These are phyloP conservation scores for Smittium mucronatum DNA, from an alignment of 371 early-diverging fungal species.

Conservation along the genomic window DNA sequence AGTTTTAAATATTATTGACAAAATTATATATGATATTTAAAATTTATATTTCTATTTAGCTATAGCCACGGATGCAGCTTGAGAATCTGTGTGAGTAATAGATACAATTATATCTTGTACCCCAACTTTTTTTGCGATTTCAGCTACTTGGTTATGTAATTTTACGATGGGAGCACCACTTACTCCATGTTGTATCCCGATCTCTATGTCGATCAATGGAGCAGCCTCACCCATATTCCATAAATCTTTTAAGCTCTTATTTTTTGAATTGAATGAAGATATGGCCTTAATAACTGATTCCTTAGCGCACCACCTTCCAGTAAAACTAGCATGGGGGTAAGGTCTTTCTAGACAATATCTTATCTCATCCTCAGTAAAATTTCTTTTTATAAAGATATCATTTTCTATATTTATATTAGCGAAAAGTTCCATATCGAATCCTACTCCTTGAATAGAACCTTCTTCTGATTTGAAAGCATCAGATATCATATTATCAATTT, in stretches of 20 bases:
- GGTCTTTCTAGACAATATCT: constrained; percentile 64
- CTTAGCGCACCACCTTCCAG: constrained; percentile 93
- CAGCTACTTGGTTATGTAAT: constrained; percentile 65
- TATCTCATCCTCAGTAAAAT: constrained; percentile 71
- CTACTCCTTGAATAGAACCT: constrained; percentile 41
- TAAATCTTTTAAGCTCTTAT: neutral
- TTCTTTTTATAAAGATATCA: constrained; percentile 75
- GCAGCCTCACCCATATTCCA: constrained; percentile 9
- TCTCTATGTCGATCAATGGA: constrained; percentile 9
- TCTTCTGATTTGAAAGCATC: neutral
- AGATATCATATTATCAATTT: neutral
- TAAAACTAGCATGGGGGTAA: constrained; percentile 69
- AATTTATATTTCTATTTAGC: too few relatives aligned
- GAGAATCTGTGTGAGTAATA: constrained; percentile 75
- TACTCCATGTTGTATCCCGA: constrained; percentile 14
- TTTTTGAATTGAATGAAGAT: constrained; percentile 13
- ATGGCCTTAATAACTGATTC: constrained; percentile 93
- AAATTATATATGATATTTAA: too few relatives aligned
- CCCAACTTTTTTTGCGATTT: constrained; percentile 52
- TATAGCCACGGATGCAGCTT: constrained; percentile 2
- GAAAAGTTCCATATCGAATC: constrained; percentile 84
- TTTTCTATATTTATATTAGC: constrained; percentile 68
- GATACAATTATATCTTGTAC: constrained; percentile 69
- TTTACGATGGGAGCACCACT: constrained; percentile 79
- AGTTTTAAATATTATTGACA: too few relatives aligned